Base-by-base conservation (phyloP, 1,139 yeast genomes). In the Yamadazyma sp. region DNA sequence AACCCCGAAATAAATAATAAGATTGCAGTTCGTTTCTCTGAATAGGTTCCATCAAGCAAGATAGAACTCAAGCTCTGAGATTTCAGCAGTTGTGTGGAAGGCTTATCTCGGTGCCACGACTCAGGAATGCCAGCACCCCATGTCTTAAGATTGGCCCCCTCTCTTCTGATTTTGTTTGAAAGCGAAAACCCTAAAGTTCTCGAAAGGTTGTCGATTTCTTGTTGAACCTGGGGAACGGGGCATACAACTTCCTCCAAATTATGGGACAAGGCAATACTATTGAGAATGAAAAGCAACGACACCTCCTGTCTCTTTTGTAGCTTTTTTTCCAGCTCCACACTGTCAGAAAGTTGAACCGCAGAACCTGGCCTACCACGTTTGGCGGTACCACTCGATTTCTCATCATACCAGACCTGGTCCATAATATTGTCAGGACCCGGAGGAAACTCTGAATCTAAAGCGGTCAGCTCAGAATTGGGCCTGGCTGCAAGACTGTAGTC, bases 11-110 rank as follows among this genome's bases (percentile, higher is more conserved):
- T 27, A n/a, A 41, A 31, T 21, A 32, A 42, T 24, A 43, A 33
- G 21, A 36, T 40, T 13, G 39, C 33, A 14, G 40, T 48, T 14
- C 60, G 50, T 40, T 61, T 64, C 38, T 65, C 70, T 35, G 62
- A 64, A 40, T 67, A 67, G 1, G 68, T 48, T 0, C 73, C 73
- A 37, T 57, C 43, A 9, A 47, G 33, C 2, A 67, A 38, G 1
- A 65, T 51, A 1, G 64, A 51, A 26, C 68, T 54, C 15, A 65
- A 38, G 1, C 57, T 55, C 18, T 47, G 45, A 31, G 48, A 46
- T 23, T 47, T 48, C 42, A 51, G 48, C 15, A 39, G 39, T 18
- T 45, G 31, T 20, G 35, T 17, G 18, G 35, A 39, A 42, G 18
- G 29, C 27, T 22, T 38, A 39, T 12, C 24, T 40, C 12, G 28